Percentiles rank a stretch among this genome's conserved stretches.
Evolutionary conservation across 2,329 filamentous ascomycete genomes (phyloP).

Genomic region (Penicillium hesseltinei): DNA sequence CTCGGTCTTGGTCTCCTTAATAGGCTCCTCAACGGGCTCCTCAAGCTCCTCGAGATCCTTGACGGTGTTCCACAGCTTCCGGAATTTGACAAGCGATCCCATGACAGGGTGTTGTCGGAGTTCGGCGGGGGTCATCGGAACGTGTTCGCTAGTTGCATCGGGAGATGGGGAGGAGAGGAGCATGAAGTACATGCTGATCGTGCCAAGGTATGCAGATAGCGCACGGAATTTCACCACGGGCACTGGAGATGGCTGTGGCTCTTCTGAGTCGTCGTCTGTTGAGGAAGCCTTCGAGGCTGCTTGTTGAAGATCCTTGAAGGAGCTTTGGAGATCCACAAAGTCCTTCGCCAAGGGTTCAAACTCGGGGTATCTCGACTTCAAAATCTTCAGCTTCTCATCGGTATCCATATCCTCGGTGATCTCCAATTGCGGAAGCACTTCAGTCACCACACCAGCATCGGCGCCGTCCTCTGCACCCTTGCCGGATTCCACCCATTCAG

Average conservation of each 20-base stretch:
- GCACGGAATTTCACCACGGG: conserved; percentile 73
- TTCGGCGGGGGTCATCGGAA: conserved; percentile 71
- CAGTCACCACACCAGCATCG: conserved; percentile 65
- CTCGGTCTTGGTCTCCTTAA: conserved; percentile 12
- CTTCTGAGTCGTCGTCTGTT: conserved; percentile 29
- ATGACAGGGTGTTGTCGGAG: conserved; percentile 89
- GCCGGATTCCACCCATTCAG: conserved; percentile 71
- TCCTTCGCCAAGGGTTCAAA: conserved; percentile 84
- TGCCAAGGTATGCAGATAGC: conserved; percentile 79
- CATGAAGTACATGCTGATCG: conserved; percentile 91
- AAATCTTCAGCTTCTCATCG: conserved; percentile 71
- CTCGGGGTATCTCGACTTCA: conserved; percentile 84
- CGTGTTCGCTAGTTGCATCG: conserved; percentile 53
- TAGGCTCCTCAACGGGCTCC: conserved; percentile 25
- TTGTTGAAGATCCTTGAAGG: conserved; percentile 58
- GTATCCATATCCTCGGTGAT: conserved; percentile 75
- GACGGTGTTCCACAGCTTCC: conserved; percentile 74
- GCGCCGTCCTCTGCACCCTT: conserved; percentile 47
- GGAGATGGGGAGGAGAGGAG: conserved; percentile 78
- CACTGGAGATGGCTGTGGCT: conserved; percentile 49
- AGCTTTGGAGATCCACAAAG: conserved; percentile 65
- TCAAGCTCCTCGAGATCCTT: conserved; percentile 59
- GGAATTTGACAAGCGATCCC: conserved; percentile 75
- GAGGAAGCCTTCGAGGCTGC: conserved; percentile 59
- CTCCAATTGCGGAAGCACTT: conserved; percentile 80